A percentile compares a stretch with the other conserved stretches of the same genome.
These are phyloP conservation scores for Bonia amplexicaulis DNA, from an alignment of 176 grass and related monocot genomes.

Conservation along the genomic window DNA sequence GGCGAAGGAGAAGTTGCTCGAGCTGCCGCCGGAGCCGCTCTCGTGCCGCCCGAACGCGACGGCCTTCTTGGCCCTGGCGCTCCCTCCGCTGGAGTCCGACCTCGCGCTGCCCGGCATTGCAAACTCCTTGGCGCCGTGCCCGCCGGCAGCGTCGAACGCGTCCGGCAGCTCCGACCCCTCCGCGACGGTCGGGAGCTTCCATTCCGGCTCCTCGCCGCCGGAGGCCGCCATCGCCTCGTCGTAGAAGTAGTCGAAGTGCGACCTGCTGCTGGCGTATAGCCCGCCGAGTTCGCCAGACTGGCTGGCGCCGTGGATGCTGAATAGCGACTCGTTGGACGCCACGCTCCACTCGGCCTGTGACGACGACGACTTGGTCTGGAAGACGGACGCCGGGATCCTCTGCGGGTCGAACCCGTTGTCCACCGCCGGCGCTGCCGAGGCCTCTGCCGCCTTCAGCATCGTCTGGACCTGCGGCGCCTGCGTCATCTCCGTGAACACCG, in stretches of 20 bases:
- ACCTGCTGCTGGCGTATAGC: constrained; percentile 22
- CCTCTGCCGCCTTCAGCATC: neutral
- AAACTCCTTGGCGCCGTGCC: neutral
- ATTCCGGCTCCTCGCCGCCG: neutral
- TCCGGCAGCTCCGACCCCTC: constrained; percentile 4
- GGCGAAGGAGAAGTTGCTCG: constrained; percentile 67
- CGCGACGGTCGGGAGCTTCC: constrained; percentile 20
- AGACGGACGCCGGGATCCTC: constrained; percentile 64
- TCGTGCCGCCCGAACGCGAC: constrained; percentile 14
- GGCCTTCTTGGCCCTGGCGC: neutral
- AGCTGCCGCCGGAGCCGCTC: constrained; percentile 46
- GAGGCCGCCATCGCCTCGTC: constrained; percentile 27
- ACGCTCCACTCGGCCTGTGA: constrained; percentile 68
- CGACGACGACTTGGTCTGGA: constrained; percentile 39
- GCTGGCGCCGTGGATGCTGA: constrained; percentile 60
- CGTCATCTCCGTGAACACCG: neutral
- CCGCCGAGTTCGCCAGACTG: constrained; percentile 28
- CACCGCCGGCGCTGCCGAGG: neutral
- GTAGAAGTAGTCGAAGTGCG: constrained; percentile 51
- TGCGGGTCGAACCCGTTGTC: constrained; percentile 36
- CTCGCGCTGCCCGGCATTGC: constrained; percentile 18
- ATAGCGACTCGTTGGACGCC: constrained; percentile 67
- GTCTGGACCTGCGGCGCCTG: constrained; percentile 29
- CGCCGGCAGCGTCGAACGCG: neutral
- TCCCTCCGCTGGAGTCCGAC: neutral